These are phyloP conservation scores for Saturnispora quitensis DNA, from an alignment of 805 yeast species.

Conservation along the genomic window DNA sequence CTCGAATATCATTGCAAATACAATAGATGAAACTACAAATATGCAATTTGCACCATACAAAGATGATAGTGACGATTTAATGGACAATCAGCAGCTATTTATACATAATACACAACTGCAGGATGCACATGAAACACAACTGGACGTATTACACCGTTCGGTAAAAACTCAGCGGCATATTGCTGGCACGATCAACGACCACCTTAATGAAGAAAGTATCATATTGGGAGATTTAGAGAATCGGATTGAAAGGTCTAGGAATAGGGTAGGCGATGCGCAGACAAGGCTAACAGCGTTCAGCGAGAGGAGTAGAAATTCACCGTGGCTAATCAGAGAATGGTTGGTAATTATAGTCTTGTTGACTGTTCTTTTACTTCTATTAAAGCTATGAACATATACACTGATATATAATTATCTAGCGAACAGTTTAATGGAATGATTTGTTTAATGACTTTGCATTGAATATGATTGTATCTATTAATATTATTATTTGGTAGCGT, in stretches of 20 bases:
- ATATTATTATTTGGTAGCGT: not conserved
- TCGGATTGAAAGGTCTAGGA: slow-evolving; percentile 35
- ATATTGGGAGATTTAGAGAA: slow-evolving; percentile 41
- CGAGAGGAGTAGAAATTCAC: slow-evolving; percentile 8
- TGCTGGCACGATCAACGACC: slow-evolving; percentile 38
- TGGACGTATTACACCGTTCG: slow-evolving; percentile 33
- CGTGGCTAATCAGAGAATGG: slow-evolving; percentile 34
- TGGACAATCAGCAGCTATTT: slow-evolving; percentile 26
- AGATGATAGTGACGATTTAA: not conserved
- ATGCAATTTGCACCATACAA: not conserved
- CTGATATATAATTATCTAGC: not conserved
- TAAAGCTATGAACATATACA: slow-evolving; percentile 16
- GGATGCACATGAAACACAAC: slow-evolving; percentile 36
- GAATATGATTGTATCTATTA: not conserved
- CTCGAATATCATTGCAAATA: not conserved
- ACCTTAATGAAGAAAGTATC: slow-evolving; percentile 39
- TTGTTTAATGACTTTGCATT: not conserved
- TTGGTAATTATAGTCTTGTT: slow-evolving; percentile 35
- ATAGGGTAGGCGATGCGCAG: slow-evolving; percentile 33
- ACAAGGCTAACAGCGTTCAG: slow-evolving; percentile 32
- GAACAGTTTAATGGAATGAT: not conserved
- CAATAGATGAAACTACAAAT: not conserved
- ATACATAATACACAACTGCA: slow-evolving; percentile 38
- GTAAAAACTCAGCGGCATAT: slow-evolving; percentile 37
- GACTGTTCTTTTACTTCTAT: slow-evolving; percentile 34